Percentiles rank a stretch among this genome's conserved stretches.
These are phyloP conservation scores for Globisporangium emineosum DNA, from an alignment of 352 stramenopile species.

Conservation along the genomic window DNA sequence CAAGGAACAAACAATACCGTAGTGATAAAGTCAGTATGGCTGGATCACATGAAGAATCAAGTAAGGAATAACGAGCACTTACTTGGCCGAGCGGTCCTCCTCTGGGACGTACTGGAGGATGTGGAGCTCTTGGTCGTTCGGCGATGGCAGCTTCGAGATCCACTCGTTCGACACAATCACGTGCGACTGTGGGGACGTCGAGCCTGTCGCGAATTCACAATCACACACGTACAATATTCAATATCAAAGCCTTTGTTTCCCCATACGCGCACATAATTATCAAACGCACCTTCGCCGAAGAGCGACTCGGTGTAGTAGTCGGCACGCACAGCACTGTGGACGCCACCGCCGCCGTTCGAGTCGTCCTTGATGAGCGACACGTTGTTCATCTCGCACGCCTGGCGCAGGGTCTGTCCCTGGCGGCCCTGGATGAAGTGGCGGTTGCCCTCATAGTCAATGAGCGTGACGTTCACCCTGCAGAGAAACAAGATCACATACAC, in stretches of 20 bases:
- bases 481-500: conserved; percentile 9
- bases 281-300: conserved; percentile 66
- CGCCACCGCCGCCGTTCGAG: conserved; percentile 74
- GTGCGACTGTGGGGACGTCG: conserved; percentile 80
- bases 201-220: conserved; percentile 19
- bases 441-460: conserved; percentile 87
- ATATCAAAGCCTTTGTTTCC: not conserved
- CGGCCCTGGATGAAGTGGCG: conserved; percentile 81
- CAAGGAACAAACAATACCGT: not conserved
- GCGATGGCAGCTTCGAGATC: conserved; percentile 67
- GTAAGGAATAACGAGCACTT: conserved; percentile 17
- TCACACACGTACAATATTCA: not conserved
- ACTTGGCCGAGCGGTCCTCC: conserved; percentile 80
- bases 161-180: conserved; percentile 88
- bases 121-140: conserved; percentile 73
- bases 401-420: conserved; percentile 74
- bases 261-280: not conserved
- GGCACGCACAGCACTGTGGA: conserved; percentile 53
- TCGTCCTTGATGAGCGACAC: conserved; percentile 82
- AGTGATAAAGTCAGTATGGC: not conserved
- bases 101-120: conserved; percentile 79
- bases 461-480: conserved; percentile 74
- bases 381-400: conserved; percentile 81
- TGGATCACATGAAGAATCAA: not conserved
- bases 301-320: conserved; percentile 88